phyloP scores from a whole-genome alignment of 164 flowering plant species.

The Magnolia officinalis region DNA sequence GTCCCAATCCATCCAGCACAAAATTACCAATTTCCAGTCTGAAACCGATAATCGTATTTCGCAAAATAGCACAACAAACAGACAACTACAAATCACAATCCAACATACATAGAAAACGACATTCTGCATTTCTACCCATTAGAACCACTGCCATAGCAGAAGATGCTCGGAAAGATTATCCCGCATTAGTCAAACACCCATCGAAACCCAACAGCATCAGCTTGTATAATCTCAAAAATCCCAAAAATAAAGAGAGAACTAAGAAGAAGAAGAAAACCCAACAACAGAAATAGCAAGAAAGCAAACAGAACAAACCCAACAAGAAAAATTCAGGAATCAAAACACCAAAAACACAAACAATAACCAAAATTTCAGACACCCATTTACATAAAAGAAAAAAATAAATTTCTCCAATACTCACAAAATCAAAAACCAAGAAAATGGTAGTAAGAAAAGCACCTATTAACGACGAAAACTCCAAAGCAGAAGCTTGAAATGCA shows the following conservation, averaged over 20 bases:
- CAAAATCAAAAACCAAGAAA: background rate
- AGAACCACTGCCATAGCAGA: background rate
- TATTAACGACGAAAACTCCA: slow-evolving; percentile 64
- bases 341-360: background rate
- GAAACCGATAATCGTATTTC: background rate
- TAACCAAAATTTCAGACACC: no score
- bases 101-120: no score
- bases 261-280: background rate
- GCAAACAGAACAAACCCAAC: background rate
- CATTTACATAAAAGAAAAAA: no score
- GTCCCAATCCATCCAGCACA: background rate
- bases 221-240: background rate
- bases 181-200: background rate
- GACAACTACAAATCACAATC: background rate
- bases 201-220: background rate
- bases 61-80: background rate
- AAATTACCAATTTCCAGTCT: background rate
- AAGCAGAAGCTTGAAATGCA: slow-evolving; percentile 79
- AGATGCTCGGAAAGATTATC: background rate
- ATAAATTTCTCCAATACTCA: no score
- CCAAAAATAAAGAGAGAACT: background rate
- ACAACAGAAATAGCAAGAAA: slow-evolving; percentile 2
- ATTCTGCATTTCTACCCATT: no score
- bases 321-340: background rate
- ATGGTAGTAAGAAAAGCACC: slow-evolving; percentile 33